phyloP scores from a whole-genome alignment of 441 rosid genomes.

The Caryocar brasiliense region DNA sequence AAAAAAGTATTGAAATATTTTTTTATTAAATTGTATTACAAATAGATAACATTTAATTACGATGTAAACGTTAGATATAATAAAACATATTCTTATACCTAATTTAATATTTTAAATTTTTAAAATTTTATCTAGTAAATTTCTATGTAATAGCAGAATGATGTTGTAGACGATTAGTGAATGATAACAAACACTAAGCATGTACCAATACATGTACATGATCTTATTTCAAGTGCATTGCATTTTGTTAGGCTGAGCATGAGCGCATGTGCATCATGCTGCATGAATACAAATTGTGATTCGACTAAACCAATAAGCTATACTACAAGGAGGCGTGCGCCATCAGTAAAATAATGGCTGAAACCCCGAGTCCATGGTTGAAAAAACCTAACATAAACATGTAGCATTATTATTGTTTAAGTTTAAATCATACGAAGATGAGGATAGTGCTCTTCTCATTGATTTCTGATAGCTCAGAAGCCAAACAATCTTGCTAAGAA shows the following conservation, averaged over 20 bases:
- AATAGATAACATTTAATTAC: too few species aligned
- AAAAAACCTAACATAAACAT: constrained; percentile 12
- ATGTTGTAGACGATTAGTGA: too few species aligned
- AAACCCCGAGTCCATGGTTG: constrained; percentile 1
- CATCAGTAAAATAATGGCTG: background rate
- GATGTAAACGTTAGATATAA: too few species aligned
- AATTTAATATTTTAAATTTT: too few species aligned
- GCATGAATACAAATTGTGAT: constrained; percentile 3
- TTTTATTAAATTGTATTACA: too few species aligned
- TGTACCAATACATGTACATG: too few species aligned
- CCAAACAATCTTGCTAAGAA: constrained; percentile 10
- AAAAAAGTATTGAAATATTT: too few species aligned
- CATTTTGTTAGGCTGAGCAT: background rate
- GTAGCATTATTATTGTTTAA: constrained; percentile 5
- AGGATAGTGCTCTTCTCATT: constrained; percentile 25
- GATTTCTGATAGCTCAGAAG: constrained; percentile 12
- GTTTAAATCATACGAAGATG: constrained; percentile 43
- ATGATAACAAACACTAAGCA: too few species aligned
- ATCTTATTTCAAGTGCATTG: too few species aligned
- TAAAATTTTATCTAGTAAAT: too few species aligned
- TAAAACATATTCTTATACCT: too few species aligned
- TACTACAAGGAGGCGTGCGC: constrained; percentile 6
- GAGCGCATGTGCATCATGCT: background rate
- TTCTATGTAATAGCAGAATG: too few species aligned
- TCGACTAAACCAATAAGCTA: background rate